Base-by-base conservation (phyloP, 2,329 filamentous ascomycete genomes). In the Colletotrichum noveboracense region DNA sequence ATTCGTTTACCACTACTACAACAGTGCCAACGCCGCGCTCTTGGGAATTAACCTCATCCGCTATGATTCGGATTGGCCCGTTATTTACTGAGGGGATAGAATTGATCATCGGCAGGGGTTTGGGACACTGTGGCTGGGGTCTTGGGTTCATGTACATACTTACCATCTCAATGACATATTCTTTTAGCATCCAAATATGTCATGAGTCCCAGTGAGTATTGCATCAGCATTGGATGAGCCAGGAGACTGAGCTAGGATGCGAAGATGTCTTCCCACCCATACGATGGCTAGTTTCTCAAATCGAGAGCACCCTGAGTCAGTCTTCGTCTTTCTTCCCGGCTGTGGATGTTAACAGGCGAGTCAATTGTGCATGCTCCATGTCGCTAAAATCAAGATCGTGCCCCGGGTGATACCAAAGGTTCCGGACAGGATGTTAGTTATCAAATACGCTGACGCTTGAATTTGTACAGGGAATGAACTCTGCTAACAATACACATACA, bases 1-100 rank as follows among this genome's bases (percentile, higher is more conserved):
- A 2, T 73, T 83, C 9, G 80, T 82, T 3, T 83, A 83, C 68
- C 82, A 83, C 21, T 83, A 83, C 65, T 83, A 83, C 65, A 71
- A 77, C 28, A 70, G 79, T 32, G 75, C 72, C 9, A 80, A 80
- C 13, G 69, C 71, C 64, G 78, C 81, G 10, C 77, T 77, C 13
- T 16, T 83, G 43, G 82, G 82, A 32, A 83, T 83, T 34, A 83
- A 83, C 75, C 80, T 82, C 28, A 78, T 83, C 5, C 78, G 74
- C 1, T 83, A 82, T 61, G 81, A 83, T 1, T 76, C 67, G 4
- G 79, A 76, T 62, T 83, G 82, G 82, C 82, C 82, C 7, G 81
- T 83, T 10, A 77, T 81, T 8, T 83, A 81, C 61, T 83, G 21
- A 74, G 6, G 10, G 10, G 43, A 7, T 21, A 52, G 10, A 16